Evolutionary conservation across 1,139 yeast species (phyloP).

Genomic region (Chernovozyma sophiae-reginae): DNA sequence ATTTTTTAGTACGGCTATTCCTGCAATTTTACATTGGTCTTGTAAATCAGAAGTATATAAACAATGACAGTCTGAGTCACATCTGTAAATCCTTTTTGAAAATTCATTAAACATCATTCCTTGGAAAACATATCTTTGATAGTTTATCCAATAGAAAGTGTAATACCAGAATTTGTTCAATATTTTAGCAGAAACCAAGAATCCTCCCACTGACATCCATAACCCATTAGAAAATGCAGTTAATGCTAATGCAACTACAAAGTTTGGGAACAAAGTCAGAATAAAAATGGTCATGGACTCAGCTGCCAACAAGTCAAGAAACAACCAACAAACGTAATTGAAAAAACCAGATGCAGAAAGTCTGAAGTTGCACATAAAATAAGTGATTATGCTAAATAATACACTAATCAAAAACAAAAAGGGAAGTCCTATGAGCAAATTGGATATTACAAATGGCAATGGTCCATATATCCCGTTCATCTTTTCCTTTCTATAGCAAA

Average conservation of each 20-base stretch:
- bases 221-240: conserved; percentile 40
- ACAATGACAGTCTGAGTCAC: conserved; percentile 30
- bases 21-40: conserved; percentile 26
- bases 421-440: conserved; percentile 22
- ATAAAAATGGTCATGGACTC: conserved; percentile 36
- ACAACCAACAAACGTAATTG: conserved; percentile 32
- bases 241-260: conserved; percentile 35
- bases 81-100: conserved; percentile 20
- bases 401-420: conserved; percentile 30
- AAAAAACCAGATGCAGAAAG: conserved; percentile 26
- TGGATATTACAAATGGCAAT: conserved; percentile 25
- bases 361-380: conserved; percentile 30
- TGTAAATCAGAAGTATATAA: conserved; percentile 27
- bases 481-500: conserved; percentile 24
- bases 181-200: conserved; percentile 27
- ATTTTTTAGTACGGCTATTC: conserved; percentile 25
- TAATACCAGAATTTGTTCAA: conserved; percentile 37
- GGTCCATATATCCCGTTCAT: conserved; percentile 37
- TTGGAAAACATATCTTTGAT: conserved; percentile 38
- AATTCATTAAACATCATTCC: conserved; percentile 40
- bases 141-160: conserved; percentile 37
- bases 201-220: conserved; percentile 45
- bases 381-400: conserved; percentile 29
- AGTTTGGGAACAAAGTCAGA: conserved; percentile 29
- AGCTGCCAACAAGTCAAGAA: conserved; percentile 36